Evolutionary conservation across 306 rosid genomes (phyloP), one percentile per base, ranked within the genome.

Genomic region (Crataegus laevigata): DNA sequence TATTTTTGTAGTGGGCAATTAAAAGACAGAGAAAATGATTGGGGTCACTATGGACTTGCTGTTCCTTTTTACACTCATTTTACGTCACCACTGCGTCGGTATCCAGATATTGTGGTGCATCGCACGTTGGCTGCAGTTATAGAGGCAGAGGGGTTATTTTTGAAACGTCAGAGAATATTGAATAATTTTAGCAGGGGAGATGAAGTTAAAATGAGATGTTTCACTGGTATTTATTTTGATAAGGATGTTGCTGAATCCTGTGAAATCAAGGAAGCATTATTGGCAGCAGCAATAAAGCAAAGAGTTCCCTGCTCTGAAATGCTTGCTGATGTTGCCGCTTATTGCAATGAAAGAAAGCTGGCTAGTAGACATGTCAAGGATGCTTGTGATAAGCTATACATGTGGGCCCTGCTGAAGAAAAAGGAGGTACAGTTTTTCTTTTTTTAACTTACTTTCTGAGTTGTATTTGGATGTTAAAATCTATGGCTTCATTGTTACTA

Each of bases 31-130:
- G 90, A 82, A 71, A 82, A 75, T 60, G 88, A 80, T 34, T 87
- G 96, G 91, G 87, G 85, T 75, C 96, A 92, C 81, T 94, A 91
- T 74, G 90, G 92, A 17, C 85, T 94, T 78, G 90, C 93, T 50
- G 88, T 90, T 71, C 96, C 96, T 51, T 54, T 81, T 30, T 94
- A 94, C 84, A 92, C 97, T 68, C 99, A 94, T 84, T 92, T 94
- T 80, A 94, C 96, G 11, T 90, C 97, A 34, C 97, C 97, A 62
- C 72, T 94, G 69, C 96, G 96, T 10, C 88, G 96, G 42, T 94
- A 94, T 88, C 87, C 99, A n/a, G 99, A 94, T 89, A 90, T 94
- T 66, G 71, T 94, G 47, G 96, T 94, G 66, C 99, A 94, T 74
- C 91, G 99, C 71, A 86, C 80, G 14, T 87, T 94, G 47, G 93